Base-by-base conservation (phyloP, 306 rosid species). In the Prunus padus region DNA sequence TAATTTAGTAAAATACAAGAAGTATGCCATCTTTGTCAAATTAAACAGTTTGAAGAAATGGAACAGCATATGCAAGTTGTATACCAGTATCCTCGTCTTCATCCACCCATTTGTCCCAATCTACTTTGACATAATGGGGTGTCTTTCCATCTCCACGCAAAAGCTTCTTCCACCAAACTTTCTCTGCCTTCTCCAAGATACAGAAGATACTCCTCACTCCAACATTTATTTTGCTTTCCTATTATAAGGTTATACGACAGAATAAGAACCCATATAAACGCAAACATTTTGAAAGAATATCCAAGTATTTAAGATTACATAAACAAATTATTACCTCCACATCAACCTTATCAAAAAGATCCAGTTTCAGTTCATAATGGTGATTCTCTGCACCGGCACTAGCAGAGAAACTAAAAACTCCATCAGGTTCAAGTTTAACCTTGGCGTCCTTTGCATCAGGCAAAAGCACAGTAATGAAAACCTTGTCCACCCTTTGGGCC, bases 71-170 rank as follows among this genome's bases (percentile, higher is more conserved):
- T 50, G 69, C 2, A 5, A 33, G 16, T 10, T 22, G 28, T 73
- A 28, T 77, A 90, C 97, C 88, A n/a, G 68, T 82, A 5, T 90
- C 96, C 13, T 91, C 98, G 66, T 94, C 98, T 72, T 94, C 97
- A 72, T 94, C 98, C 5, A 83, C 98, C 98, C 98, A 94, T 82
- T 90, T 94, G 79, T 94, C 97, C 97, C 97, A 94, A 78, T 94
- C 98, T 76, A 94, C 96, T 85, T 91, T 94, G 65, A 94, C 88
- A 61, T 88, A 86, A 74, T 94, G 98, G 2, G 98, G 98, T 20
- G 91, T 56, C 85, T 87, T 94, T 61, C 91, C 96, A 79, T 82
- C 96, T 57, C 82, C 98, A 14, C 86, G 84, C 72, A 94, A 73
- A 13, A 94, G 85, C 82, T 82, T 94, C 49, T 86, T 86, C 98